These are phyloP conservation scores for Diaporthe helianthi DNA, from an alignment of 2,329 filamentous ascomycete species.

Conservation along the genomic window DNA sequence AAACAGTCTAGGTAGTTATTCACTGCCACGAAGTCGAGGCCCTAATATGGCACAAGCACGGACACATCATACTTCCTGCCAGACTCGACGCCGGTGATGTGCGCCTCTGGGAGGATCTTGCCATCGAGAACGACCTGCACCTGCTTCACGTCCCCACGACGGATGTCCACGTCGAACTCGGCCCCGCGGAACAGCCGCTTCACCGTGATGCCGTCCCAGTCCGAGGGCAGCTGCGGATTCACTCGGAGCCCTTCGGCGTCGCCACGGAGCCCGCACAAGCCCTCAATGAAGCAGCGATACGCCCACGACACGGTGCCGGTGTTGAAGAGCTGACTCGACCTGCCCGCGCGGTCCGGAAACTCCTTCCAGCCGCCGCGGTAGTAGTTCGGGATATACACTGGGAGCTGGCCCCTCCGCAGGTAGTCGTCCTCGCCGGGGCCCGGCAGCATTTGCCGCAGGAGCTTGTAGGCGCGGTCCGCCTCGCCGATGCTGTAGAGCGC, in stretches of 20 bases:
- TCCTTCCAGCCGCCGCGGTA: constrained; percentile 59
- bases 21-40: neutral
- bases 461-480: constrained; percentile 56
- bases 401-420: constrained; percentile 60
- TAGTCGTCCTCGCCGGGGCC: constrained; percentile 60
- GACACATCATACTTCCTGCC: constrained; percentile 42
- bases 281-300: constrained; percentile 62
- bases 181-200: constrained; percentile 58
- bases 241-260: constrained; percentile 54
- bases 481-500: constrained; percentile 58
- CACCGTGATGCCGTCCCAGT: constrained; percentile 56
- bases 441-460: constrained; percentile 60
- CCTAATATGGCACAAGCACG: constrained; percentile 17
- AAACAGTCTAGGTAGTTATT: constrained; percentile 4
- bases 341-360: constrained; percentile 59
- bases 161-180: constrained; percentile 54
- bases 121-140: constrained; percentile 50
- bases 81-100: constrained; percentile 50
- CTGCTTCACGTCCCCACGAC: constrained; percentile 48
- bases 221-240: constrained; percentile 57
- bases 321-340: constrained; percentile 65
- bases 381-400: constrained; percentile 65
- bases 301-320: constrained; percentile 65
- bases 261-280: constrained; percentile 60
- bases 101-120: constrained; percentile 46